Evolutionary conservation across 805 yeast genomes (phyloP).

Genomic region (Ogataea naganishii): DNA sequence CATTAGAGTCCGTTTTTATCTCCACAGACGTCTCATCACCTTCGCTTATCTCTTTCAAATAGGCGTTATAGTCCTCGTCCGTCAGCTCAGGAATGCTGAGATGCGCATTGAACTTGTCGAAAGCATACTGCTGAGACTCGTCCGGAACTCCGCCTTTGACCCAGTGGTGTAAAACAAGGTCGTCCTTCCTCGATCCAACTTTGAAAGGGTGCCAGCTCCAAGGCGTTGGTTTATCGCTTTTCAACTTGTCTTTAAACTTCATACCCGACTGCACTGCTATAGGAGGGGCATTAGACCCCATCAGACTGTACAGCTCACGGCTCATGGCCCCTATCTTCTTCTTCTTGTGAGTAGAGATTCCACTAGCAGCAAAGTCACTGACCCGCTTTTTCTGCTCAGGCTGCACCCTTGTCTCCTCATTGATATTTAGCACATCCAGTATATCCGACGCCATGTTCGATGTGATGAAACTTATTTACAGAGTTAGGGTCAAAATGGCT

Average conservation of each 20-base stretch:
- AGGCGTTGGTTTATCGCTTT: conserved; percentile 60
- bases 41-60: conserved; percentile 34
- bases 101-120: conserved; percentile 64
- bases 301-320: conserved; percentile 76
- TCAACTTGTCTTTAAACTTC: conserved; percentile 58
- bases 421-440: conserved; percentile 68
- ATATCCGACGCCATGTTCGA: conserved; percentile 43
- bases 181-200: conserved; percentile 43
- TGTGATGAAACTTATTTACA: background rate
- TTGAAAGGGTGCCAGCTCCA: conserved; percentile 70
- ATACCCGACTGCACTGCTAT: conserved; percentile 41
- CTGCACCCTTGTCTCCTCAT: conserved; percentile 30
- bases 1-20: conserved; percentile 4
- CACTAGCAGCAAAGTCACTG: conserved; percentile 11
- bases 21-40: conserved; percentile 1
- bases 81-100: conserved; percentile 63
- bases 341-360: conserved; percentile 23
- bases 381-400: conserved; percentile 26
- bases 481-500: background rate
- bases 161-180: conserved; percentile 69
- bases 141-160: conserved; percentile 53
- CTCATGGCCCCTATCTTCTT: conserved; percentile 58
- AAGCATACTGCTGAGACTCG: conserved; percentile 45
- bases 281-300: conserved; percentile 92
- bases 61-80: conserved; percentile 48